Base-by-base conservation (phyloP, 2,329 filamentous ascomycete genomes). In the Penicillium verrucosum region DNA sequence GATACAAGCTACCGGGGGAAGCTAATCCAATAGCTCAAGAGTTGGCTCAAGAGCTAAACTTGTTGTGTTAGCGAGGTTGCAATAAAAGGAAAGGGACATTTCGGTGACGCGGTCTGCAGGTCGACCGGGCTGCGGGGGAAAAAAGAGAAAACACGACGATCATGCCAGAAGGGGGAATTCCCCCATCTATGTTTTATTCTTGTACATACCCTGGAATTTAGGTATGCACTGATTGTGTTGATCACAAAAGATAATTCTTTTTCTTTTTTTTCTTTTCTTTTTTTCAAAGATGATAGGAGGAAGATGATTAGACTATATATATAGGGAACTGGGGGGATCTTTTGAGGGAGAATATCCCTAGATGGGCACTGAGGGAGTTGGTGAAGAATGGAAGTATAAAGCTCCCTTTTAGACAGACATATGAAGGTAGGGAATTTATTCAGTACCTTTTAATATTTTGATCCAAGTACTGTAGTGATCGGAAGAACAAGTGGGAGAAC, bases 61-160 rank as follows among this genome's bases (percentile, higher is more conserved):
- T 47, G 42, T 37, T 27, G 45, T 47, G 37, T 66, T 60, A 65
- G 62, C 57, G 50, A 64, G 56, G 49, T 56, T 57, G 56, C 56
- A 59, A 55, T 52, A 44, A 60, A 57, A 54, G 54, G 58, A 55
- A 55, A 21, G 23, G 48, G 60, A 46, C 58, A 62, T 60, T 57
- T 58, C 40, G 54, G 60, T 66, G 62, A 65, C 64, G 64, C 59
- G 61, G 64, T 62, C 62, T 61, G 62, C 55, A 60, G 54, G 41
- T 51, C 32, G 55, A 51, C 25, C 18, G 41, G 51, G 44, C 47
- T 51, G 51, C 40, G 53, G 54, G 59, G 47, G 43, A 54, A 49
- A 60, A 60, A 54, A 43, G 43, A 53, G 53, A 56, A 51, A 52
- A 46, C 48, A 56, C 42, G 60, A 63, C 60, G 65, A 65, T 64